phyloP scores from a whole-genome alignment of 805 yeast species.

The Metschnikowia orientalis region DNA sequence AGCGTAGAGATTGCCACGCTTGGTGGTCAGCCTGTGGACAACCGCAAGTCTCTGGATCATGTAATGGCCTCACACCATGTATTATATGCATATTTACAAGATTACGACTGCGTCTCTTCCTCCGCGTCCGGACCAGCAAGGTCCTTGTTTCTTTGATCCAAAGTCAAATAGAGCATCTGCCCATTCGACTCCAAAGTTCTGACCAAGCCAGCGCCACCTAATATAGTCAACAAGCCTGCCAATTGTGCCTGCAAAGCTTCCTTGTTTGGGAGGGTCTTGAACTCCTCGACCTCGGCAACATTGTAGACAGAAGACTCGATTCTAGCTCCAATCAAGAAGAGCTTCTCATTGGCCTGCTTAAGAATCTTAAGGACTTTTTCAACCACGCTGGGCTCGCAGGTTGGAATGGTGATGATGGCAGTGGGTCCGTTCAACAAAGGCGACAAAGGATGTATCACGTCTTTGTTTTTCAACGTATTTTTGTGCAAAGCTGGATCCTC shows the following conservation, averaged over 20 bases:
- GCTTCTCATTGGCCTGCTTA: constrained; percentile 61
- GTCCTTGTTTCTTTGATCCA: constrained; percentile 58
- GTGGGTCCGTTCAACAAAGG: constrained; percentile 81
- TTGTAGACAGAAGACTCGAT: constrained; percentile 59
- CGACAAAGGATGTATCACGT: constrained; percentile 59
- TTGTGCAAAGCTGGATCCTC: constrained; percentile 68
- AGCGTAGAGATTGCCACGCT: too few relatives aligned
- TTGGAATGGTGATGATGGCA: constrained; percentile 65
- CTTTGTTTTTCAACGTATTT: constrained; percentile 42
- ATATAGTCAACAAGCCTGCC: constrained; percentile 73
- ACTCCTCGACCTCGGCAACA: constrained; percentile 48
- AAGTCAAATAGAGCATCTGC: constrained; percentile 64
- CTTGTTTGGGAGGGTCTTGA: constrained; percentile 70
- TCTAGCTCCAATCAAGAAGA: constrained; percentile 82
- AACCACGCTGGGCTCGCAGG: constrained; percentile 66
- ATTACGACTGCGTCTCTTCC: constrained; percentile 1
- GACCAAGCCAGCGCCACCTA: constrained; percentile 88
- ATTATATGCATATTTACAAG: constrained; percentile 11
- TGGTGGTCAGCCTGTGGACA: background rate
- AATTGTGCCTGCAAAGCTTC: constrained; percentile 75
- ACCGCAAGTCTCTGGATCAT: background rate
- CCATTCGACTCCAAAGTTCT: constrained; percentile 72
- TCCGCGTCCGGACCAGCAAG: constrained; percentile 19
- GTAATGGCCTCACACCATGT: background rate
- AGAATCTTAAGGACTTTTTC: constrained; percentile 57